These are phyloP conservation scores for Ascocoryne sarcoides DNA, from an alignment of 2,329 filamentous ascomycete genomes.

Conservation along the genomic window DNA sequence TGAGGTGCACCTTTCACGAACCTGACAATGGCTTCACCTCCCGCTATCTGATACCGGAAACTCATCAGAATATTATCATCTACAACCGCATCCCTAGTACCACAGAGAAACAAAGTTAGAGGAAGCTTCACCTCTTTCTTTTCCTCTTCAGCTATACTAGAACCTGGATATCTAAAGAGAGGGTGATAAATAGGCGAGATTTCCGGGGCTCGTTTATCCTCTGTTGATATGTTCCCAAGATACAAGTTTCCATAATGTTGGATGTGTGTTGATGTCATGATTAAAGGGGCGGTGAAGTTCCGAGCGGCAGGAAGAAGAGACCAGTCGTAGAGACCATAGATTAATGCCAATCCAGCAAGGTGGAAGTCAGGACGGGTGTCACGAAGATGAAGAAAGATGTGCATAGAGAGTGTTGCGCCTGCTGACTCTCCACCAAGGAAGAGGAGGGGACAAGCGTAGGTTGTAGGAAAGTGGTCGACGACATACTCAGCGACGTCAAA, in stretches of 20 bases:
- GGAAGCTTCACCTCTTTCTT: too few species aligned
- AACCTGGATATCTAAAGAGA: too few species aligned
- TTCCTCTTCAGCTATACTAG: too few species aligned
- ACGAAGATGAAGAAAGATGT: slow-evolving; percentile 38
- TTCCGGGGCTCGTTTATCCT: too few species aligned
- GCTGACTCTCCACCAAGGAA: slow-evolving; percentile 39
- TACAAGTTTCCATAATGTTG: too few species aligned
- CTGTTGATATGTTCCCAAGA: too few species aligned
- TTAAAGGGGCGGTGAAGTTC: too few species aligned
- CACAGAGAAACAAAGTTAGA: slow-evolving; percentile 42
- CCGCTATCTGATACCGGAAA: slow-evolving; percentile 41
- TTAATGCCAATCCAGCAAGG: slow-evolving; percentile 39
- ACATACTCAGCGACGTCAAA: slow-evolving; percentile 45
- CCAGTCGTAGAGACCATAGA: slow-evolving; percentile 43
- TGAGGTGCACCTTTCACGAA: slow-evolving; percentile 44
- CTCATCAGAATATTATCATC: slow-evolving; percentile 44
- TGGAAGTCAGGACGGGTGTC: slow-evolving; percentile 29
- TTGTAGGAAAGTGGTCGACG: slow-evolving; percentile 34
- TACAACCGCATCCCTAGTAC: slow-evolving; percentile 42
- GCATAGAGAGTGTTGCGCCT: slow-evolving; percentile 38
- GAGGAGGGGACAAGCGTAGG: slow-evolving; percentile 32
- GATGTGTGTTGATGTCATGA: too few species aligned
- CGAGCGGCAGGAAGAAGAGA: too few species aligned
- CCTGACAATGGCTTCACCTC: slow-evolving; percentile 40
- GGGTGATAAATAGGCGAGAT: too few species aligned